Conservation (phyloP, 257 asterid species). For the Plantago major region DNA sequence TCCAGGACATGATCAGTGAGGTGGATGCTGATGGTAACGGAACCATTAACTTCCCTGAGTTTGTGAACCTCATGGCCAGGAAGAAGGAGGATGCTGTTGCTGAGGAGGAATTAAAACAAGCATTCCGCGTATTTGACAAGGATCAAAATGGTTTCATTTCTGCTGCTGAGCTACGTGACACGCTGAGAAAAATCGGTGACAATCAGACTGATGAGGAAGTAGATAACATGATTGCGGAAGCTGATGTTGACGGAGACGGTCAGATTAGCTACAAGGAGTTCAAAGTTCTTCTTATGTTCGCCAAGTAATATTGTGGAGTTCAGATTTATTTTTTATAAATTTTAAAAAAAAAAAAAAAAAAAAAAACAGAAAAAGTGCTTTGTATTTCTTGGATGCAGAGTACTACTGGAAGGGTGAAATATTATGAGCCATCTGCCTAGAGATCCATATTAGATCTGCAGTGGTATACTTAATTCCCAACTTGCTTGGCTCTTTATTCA, state of each 20-base stretch:
- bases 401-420: too few species aligned
- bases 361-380: too few species aligned
- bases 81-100: background rate
- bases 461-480: too few species aligned
- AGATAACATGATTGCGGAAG: background rate
- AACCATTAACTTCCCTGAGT: background rate
- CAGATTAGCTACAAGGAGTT: background rate
- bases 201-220: background rate
- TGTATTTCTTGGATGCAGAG: too few species aligned
- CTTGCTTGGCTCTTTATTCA: too few species aligned
- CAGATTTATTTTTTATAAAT: too few species aligned
- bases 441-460: too few species aligned
- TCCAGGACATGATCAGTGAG: background rate
- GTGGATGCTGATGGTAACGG: constrained; percentile 1
- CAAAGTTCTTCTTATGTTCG: too few species aligned
- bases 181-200: background rate
- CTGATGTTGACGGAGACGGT: background rate
- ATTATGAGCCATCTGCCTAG: too few species aligned
- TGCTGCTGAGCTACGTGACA: background rate
- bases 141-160: too few species aligned
- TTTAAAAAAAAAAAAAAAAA: too few species aligned
- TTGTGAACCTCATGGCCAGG: background rate
- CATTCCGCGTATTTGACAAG: background rate
- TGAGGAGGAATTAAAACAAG: background rate
- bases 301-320: too few species aligned